Evolutionary conservation across 805 yeast species (phyloP).

Genomic region (Komagataella populi): DNA sequence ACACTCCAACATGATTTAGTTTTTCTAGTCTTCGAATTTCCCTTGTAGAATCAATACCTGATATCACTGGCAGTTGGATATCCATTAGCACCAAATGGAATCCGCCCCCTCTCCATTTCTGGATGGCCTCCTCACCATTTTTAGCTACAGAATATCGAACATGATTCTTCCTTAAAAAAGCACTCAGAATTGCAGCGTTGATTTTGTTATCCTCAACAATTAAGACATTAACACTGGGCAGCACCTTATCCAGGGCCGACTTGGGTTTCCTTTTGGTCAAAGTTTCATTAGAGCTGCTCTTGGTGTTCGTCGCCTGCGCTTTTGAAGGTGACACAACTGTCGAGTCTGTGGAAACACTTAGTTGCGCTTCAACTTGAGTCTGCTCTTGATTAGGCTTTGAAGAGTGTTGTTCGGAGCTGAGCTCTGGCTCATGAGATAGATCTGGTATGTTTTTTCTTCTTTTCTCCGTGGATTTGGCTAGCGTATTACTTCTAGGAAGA

Average conservation of each 20-base stretch:
- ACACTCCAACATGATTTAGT: conserved; percentile 64
- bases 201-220: conserved; percentile 95
- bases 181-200: conserved; percentile 83
- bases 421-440: neutral
- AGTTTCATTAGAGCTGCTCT: neutral
- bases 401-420: neutral
- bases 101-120: conserved; percentile 90
- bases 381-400: neutral
- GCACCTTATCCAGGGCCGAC: conserved; percentile 42
- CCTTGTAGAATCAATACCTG: conserved; percentile 91
- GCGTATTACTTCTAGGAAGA: neutral
- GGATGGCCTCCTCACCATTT: conserved; percentile 91
- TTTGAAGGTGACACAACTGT: neutral
- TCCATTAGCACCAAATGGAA: conserved; percentile 94
- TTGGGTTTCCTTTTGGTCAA: conserved; percentile 10
- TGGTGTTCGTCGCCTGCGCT: neutral
- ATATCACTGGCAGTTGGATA: conserved; percentile 89
- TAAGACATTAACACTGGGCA: conserved; percentile 80
- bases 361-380: neutral
- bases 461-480: neutral
- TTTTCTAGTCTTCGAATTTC: conserved; percentile 81
- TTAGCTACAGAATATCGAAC: conserved; percentile 80
- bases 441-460: neutral
- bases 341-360: neutral
- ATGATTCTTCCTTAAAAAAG: conserved; percentile 73